These are phyloP conservation scores for Monosporascus cannonballus DNA, from an alignment of 2,329 filamentous ascomycete species.

Conservation along the genomic window DNA sequence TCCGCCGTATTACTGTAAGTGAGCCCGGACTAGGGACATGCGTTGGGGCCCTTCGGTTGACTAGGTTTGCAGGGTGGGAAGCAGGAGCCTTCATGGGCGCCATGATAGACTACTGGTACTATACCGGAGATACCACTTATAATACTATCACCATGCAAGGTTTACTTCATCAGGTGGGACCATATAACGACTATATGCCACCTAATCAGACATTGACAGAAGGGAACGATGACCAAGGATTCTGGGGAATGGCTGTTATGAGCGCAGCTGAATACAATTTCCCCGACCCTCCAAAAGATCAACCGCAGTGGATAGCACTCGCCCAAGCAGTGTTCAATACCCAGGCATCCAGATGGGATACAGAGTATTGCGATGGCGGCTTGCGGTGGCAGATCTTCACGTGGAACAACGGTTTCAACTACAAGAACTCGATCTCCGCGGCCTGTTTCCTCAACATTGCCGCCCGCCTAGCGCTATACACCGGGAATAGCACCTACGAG, in stretches of 20 bases:
- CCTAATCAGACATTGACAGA: conserved; percentile 61
- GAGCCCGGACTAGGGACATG: neutral
- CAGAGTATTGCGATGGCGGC: conserved; percentile 62
- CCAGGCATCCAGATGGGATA: conserved; percentile 69
- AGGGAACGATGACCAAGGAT: conserved; percentile 71
- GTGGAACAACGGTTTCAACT: conserved; percentile 76
- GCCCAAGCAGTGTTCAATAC: conserved; percentile 78
- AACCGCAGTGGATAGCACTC: conserved; percentile 64
- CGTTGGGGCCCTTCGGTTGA: conserved; percentile 4
- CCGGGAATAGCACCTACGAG: conserved; percentile 68
- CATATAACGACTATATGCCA: conserved; percentile 72
- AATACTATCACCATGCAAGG: conserved; percentile 62
- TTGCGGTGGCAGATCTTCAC: conserved; percentile 80
- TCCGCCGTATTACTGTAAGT: conserved; percentile 49
- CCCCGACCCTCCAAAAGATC: conserved; percentile 46
- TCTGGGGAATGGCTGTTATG: conserved; percentile 68
- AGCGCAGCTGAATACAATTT: conserved; percentile 65
- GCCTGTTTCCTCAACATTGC: conserved; percentile 57
- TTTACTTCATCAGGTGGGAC: conserved; percentile 68
- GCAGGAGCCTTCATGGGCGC: conserved; percentile 66
- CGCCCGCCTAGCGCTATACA: conserved; percentile 69
- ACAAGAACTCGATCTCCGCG: conserved; percentile 64
- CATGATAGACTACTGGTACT: conserved; percentile 79
- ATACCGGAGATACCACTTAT: conserved; percentile 67
- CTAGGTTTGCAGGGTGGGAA: conserved; percentile 55